Evolutionary conservation across 2,329 filamentous ascomycete species (phyloP).

Genomic region (Neonectria sp.): DNA sequence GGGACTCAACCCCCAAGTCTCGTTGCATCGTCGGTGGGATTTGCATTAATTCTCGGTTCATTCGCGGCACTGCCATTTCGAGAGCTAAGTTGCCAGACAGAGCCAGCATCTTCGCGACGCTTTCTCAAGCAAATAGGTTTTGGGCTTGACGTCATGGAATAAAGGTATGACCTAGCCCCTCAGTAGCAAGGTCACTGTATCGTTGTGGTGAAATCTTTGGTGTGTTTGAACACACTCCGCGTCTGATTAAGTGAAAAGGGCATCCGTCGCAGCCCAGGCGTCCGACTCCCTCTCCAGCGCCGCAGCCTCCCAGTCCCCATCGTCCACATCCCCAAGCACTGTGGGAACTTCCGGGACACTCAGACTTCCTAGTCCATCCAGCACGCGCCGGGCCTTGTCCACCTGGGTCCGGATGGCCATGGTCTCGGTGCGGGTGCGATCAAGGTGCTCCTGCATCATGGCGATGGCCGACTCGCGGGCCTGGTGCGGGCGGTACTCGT

Average conservation of each 20-base stretch:
- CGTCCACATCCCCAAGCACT: conserved; percentile 34
- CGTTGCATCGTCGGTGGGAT: neutral
- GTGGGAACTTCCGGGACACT: conserved; percentile 50
- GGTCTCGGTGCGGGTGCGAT: conserved; percentile 81
- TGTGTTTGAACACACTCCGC: neutral
- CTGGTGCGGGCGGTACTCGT: conserved; percentile 95
- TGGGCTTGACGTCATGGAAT: neutral
- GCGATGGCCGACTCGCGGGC: conserved; percentile 89
- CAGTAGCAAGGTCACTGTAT: neutral
- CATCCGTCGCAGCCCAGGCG: conserved; percentile 61
- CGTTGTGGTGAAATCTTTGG: neutral
- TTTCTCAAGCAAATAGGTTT: no score
- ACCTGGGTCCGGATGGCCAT: conserved; percentile 76
- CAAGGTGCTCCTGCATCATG: conserved; percentile 89
- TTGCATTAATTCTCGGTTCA: neutral
- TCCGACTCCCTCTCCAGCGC: conserved; percentile 50
- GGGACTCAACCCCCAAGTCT: neutral
- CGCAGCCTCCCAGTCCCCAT: conserved; percentile 36
- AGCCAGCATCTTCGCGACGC: neutral
- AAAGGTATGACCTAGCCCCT: neutral
- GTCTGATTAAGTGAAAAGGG: conserved; percentile 53
- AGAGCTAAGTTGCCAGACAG: neutral
- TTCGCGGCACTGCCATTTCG: neutral
- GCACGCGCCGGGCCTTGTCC: conserved; percentile 80
- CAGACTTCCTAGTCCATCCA: conserved; percentile 77